Conservation (phyloP, 495 filamentous ascomycete species). For the Immersiella caudata region DNA sequence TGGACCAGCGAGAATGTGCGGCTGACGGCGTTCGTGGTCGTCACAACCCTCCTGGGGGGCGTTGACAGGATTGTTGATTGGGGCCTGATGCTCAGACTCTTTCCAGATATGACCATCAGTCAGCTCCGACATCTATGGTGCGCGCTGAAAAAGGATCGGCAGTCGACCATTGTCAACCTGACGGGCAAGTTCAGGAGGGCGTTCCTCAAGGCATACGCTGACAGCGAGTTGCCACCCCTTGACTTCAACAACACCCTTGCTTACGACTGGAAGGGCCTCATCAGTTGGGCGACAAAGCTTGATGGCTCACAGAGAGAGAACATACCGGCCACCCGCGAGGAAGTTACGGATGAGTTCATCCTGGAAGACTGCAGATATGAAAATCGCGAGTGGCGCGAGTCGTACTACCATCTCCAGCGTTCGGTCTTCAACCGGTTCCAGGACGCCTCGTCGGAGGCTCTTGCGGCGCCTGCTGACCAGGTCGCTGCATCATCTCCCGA, state of each 20-base stretch:
- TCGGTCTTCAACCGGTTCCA: slow-evolving; percentile 52
- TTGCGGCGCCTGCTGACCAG: slow-evolving; percentile 29
- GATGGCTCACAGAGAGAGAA: slow-evolving; percentile 40
- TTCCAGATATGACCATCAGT: slow-evolving; percentile 61
- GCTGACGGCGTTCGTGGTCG: slow-evolving; percentile 70
- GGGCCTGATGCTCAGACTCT: slow-evolving; percentile 66
- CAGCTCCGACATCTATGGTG: slow-evolving; percentile 64
- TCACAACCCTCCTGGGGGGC: slow-evolving; percentile 75
- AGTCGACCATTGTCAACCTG: slow-evolving; percentile 66
- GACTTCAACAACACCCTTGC: slow-evolving; percentile 69
- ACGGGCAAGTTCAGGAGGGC: slow-evolving; percentile 74
- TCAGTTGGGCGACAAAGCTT: slow-evolving; percentile 66
- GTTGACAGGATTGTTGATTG: slow-evolving; percentile 71
- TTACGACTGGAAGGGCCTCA: slow-evolving; percentile 76
- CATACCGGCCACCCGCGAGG: slow-evolving; percentile 42
- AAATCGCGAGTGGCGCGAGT: slow-evolving; percentile 52
- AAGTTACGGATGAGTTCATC: slow-evolving; percentile 35
- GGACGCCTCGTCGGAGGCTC: slow-evolving; percentile 42
- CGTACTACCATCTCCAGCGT: slow-evolving; percentile 43
- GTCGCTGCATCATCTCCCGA: not conserved
- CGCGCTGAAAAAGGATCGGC: slow-evolving; percentile 58
- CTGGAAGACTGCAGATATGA: slow-evolving; percentile 37
- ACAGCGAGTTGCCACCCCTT: slow-evolving; percentile 66
- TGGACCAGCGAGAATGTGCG: slow-evolving; percentile 51
- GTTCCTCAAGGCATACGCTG: slow-evolving; percentile 76